Base-by-base conservation (phyloP, 768 basidiomycete genomes). In the Mrakia frigida region DNA sequence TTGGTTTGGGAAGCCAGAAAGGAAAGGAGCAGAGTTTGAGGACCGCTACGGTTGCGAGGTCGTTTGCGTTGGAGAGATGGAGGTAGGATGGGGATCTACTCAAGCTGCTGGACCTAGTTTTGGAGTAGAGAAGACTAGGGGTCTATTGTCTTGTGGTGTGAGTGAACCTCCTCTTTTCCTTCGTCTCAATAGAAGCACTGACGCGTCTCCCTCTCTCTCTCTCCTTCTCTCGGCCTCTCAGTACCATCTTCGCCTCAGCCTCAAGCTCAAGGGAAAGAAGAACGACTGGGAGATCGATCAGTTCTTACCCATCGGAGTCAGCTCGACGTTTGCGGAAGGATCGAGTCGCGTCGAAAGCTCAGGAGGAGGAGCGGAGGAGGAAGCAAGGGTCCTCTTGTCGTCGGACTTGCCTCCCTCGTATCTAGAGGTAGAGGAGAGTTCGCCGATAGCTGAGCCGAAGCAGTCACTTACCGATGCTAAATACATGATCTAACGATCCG, bases 171-270 rank as follows among this genome's bases (percentile, higher is more conserved):
- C 9, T 67, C 35, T 35, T 28, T 63, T n/a, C n/a, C 60, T 61
- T 61, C 33, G 10, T 61, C 4, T 59, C 28, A 16, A 59, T 4
- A 16, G 6, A 16, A 59, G 56, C 4, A 6, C 16, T 6, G 18
- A 28, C 23, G 56, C n/a, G 56, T 59, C 23, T 5, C 4, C 7
- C 6, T 6, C 23, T 21, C 7, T 21, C n/a, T 31, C 9, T 28
- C n/a, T 14, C 28, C 60, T 10, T 28, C 60, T 28, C 60, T 35
- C n/a, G 3, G 7, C 31, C 33, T 6, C 18, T 37, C 33, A 68
- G 65, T 68, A 68, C 65, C 65, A 68, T 13, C 65, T 68, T 37
- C 65, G 65, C 16, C 65, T 68, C 39, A 68, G 23, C 65, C 65
- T 68, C 37, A 25, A 35, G 18, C 65, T 68, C 65, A 25, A 25